Evolutionary conservation across 352 stramenopile genomes (phyloP), one percentile per base, ranked within the genome.

Genomic region (Stephanocyclus meneghinianus): DNA sequence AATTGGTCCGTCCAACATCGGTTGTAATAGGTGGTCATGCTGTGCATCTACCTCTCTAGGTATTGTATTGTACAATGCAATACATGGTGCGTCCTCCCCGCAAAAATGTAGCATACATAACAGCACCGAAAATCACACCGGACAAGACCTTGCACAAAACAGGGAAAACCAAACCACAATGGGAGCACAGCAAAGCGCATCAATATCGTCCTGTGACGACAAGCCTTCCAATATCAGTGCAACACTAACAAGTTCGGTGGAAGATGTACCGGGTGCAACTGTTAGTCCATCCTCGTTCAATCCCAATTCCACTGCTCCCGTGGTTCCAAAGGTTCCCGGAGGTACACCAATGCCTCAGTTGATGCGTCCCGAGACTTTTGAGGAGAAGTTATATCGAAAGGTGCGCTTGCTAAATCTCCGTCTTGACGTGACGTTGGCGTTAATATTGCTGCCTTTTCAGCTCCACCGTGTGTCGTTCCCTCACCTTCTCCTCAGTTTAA

Each of bases 341-440:
- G 50, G 50, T 0, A 59, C 2, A 15, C 5, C 73, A n/a, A 83
- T 86, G 80, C 80, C 80, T 9, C 35, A 60, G 32, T 35, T 90
- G 59, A 42, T 50, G 45, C 51, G 80, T 15, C 66, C 74, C 0
- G 68, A 87, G 71, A 88, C 87, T 11, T 89, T 92, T 79, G 85
- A 92, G 66, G 83, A 92, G 69, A 90, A 88, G 61, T 57, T 92
- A 53, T 91, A 87, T 79, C 56, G 84, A 1, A 92, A 92, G 84
- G 86, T 91, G 37, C 10, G 85, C 18, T 16, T 59, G 51, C 21
- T 15, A n/a, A 50, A 53, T 53, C 9, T 50, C 18, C 29, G 3
- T 42, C 7, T 8, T 40, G 35, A 40, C 35, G 7, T 8, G 35
- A 40, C 4, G 0, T 4, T 40, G 35, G 7, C 7, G 35, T 8